Base-by-base conservation (phyloP, 2,329 filamentous ascomycete genomes). In the Helicocarpus griseus region DNA sequence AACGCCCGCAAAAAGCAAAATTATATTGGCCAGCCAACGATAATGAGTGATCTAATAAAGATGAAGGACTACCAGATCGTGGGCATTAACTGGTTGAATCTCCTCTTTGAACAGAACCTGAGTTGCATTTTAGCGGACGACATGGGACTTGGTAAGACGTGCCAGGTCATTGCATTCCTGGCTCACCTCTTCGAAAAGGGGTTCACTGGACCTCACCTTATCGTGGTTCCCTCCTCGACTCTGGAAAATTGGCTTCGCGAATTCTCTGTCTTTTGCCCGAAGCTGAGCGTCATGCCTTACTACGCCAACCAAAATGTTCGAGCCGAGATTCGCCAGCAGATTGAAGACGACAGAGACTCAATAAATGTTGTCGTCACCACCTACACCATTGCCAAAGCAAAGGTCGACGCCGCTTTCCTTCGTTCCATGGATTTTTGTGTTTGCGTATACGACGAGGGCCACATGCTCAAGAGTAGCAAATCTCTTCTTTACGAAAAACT, bases 61-160 rank as follows among this genome's bases (percentile, higher is more conserved):
- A 82, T 98, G 74, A 96, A 97, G 65, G 85, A 93, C 33, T 97
- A 96, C 63, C 93, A 98, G 65, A 73, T 97, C 19, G 89, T 95
- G 28, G 93, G 93, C 3, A 78, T 98, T 48, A 97, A 97, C 64
- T 98, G 93, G 93, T 79, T 98, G 63, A 82, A 84, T 51, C 71
- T 97, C 43, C 77, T 98, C 13, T 95, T 89, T 71, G 77, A 83
- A 49, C 83, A 87, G 53, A 77, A 83, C 26, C 79, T 94, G 48
- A 91, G 88, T 43, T 91, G 89, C 56, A 97, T 98, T 52, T 75
- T 98, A 17, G 93, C 93, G 1, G 93, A 98, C 65, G 93, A 98
- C 65, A 98, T 98, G 93, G 93, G 75, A 43, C 74, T 91, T 38
- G 93, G 93, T 43, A 98, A 98, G 75, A 98, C 93, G 0, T 96